Evolutionary conservation across 768 basidiomycete genomes (phyloP).

Genomic region (Amanita rubescens): DNA sequence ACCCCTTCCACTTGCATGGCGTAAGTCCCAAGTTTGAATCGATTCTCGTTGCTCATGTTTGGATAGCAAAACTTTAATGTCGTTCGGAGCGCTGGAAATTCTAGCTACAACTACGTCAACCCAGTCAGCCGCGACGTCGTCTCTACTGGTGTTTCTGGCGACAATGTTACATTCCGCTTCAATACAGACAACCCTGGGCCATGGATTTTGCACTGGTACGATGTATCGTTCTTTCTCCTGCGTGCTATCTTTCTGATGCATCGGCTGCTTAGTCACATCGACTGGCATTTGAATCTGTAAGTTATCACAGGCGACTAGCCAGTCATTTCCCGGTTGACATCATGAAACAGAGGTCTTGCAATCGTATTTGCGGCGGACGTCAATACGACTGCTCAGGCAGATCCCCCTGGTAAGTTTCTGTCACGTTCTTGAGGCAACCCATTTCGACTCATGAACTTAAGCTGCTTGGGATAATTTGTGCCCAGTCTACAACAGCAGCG

Average conservation of each 20-base stretch:
- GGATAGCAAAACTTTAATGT: constrained; percentile 38
- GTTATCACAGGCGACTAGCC: constrained; percentile 7
- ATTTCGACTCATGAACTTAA: constrained; percentile 1
- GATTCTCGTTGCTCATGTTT: not conserved
- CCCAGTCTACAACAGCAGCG: constrained; percentile 22
- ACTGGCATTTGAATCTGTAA: constrained; percentile 41
- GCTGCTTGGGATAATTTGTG: constrained; percentile 30
- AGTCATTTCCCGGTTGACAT: not conserved
- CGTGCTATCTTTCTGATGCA: not conserved
- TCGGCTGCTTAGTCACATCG: constrained; percentile 36
- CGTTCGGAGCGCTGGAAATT: constrained; percentile 31
- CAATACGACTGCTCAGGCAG: constrained; percentile 1
- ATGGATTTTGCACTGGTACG: constrained; percentile 43
- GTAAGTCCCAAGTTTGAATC: constrained; percentile 12
- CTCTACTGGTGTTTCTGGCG: constrained; percentile 15
- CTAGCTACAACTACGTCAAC: constrained; percentile 37
- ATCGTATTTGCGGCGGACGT: constrained; percentile 34
- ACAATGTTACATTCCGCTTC: constrained; percentile 43
- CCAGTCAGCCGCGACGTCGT: constrained; percentile 51
- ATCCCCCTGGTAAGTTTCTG: constrained; percentile 12
- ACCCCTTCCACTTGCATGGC: constrained; percentile 19
- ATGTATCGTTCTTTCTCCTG: not conserved
- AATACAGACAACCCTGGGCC: constrained; percentile 44
- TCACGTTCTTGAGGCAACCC: not conserved
- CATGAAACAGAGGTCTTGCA: constrained; percentile 24